phyloP scores from a whole-genome alignment of 108 stramenopile species.

The Conticribra guillardii region DNA sequence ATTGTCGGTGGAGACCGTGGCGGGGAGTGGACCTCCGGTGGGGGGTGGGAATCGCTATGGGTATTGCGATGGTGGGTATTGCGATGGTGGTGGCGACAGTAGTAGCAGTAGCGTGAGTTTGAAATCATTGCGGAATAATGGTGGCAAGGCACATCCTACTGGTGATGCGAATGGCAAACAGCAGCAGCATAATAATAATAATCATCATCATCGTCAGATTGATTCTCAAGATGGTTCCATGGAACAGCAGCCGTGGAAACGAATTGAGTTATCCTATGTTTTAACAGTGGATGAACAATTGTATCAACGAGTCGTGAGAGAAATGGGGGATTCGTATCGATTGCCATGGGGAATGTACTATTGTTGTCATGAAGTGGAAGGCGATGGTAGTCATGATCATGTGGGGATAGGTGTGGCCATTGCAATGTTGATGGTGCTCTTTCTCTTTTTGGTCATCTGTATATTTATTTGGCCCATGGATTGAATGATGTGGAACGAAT shows the following conservation, averaged over 20 bases:
- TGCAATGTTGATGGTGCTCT: constrained; percentile 27
- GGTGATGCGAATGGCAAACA: too few species aligned
- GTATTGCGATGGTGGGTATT: constrained; percentile 17
- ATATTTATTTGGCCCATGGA: constrained; percentile 39
- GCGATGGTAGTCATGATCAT: constrained; percentile 57
- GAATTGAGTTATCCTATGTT: constrained; percentile 53
- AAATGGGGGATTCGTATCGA: constrained; percentile 51
- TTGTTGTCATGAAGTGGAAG: constrained; percentile 70
- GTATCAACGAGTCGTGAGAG: constrained; percentile 57
- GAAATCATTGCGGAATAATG: not conserved
- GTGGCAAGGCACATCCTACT: not conserved
- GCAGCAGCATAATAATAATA: too few species aligned
- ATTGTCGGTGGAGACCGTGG: constrained; percentile 40
- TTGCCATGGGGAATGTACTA: constrained; percentile 70
- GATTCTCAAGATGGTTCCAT: not conserved
- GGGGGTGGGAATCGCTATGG: constrained; percentile 25
- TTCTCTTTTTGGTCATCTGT: constrained; percentile 29
- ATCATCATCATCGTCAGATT: not conserved
- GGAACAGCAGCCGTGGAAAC: constrained; percentile 16
- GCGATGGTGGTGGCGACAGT: not conserved
- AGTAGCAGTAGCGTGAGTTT: not conserved
- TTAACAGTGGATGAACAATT: constrained; percentile 59
- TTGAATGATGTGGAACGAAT: too few species aligned
- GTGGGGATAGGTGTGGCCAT: constrained; percentile 67
- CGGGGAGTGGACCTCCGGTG: not conserved